Conservation (phyloP, 1,139 yeast genomes). For the Saccharomycopsis hybrid region DNA sequence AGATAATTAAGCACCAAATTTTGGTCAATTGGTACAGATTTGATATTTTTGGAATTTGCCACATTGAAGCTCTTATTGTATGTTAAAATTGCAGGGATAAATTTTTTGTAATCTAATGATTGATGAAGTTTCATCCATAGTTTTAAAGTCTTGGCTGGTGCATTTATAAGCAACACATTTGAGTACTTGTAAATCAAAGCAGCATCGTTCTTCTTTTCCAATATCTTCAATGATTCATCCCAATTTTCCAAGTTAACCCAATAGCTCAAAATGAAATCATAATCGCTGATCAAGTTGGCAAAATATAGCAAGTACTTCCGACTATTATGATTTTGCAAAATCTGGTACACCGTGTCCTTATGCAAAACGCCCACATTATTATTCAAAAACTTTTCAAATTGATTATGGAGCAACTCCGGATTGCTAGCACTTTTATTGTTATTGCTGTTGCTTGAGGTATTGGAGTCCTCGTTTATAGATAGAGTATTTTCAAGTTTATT, state of each 20-base stretch:
- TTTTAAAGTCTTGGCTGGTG: slow-evolving; percentile 65
- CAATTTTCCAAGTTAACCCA: slow-evolving; percentile 68
- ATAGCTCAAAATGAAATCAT: slow-evolving; percentile 59
- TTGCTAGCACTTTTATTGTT: background rate
- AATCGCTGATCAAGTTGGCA: slow-evolving; percentile 66
- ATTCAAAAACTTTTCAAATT: slow-evolving; percentile 48
- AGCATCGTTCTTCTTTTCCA: slow-evolving; percentile 45
- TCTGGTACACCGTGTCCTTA: slow-evolving; percentile 61
- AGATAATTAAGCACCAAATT: slow-evolving; percentile 16
- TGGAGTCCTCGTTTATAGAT: slow-evolving; percentile 23
- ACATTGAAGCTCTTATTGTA: slow-evolving; percentile 43
- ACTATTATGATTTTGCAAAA: slow-evolving; percentile 60
- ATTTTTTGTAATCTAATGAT: slow-evolving; percentile 46
- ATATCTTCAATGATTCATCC: slow-evolving; percentile 59
- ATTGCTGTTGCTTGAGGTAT: slow-evolving; percentile 23
- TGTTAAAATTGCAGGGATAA: slow-evolving; percentile 70
- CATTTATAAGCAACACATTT: slow-evolving; percentile 58
- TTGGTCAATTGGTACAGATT: slow-evolving; percentile 1
- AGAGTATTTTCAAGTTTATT: slow-evolving; percentile 40
- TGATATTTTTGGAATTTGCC: background rate
- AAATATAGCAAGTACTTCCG: slow-evolving; percentile 56
- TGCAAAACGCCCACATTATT: slow-evolving; percentile 48
- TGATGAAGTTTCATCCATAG: slow-evolving; percentile 63
- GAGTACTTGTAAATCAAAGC: slow-evolving; percentile 59
- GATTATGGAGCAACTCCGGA: slow-evolving; percentile 24